A percentile compares a stretch with the other conserved stretches of the same genome.
phyloP scores from a whole-genome alignment of 495 filamentous ascomycete genomes.

The Penicillium egyptiacum region DNA sequence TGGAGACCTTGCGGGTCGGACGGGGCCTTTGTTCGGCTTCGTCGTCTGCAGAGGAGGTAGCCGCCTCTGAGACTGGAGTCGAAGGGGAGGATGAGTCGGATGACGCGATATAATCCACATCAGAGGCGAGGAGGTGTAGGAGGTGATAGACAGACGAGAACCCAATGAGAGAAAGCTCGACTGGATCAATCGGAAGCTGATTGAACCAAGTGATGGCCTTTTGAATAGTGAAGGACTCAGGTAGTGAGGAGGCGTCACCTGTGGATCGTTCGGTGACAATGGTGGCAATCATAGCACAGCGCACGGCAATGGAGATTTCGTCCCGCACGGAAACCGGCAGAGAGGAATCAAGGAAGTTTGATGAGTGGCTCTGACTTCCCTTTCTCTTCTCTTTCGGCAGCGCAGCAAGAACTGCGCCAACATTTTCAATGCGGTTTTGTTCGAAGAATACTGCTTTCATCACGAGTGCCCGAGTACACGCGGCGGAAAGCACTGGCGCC shows the following conservation, averaged over 20 bases:
- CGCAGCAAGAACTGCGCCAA: slow-evolving; percentile 49
- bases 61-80: slow-evolving; percentile 18
- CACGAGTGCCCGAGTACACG: slow-evolving; percentile 75
- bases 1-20: slow-evolving; percentile 10
- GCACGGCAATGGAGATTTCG: slow-evolving; percentile 70
- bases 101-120: slow-evolving; percentile 50
- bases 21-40: slow-evolving; percentile 36
- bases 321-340: slow-evolving; percentile 52
- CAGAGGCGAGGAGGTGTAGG: slow-evolving; percentile 55
- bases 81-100: slow-evolving; percentile 40
- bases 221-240: slow-evolving; percentile 39
- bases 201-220: slow-evolving; percentile 48
- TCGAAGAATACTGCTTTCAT: slow-evolving; percentile 56
- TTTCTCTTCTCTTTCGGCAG: slow-evolving; percentile 47
- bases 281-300: slow-evolving; percentile 77
- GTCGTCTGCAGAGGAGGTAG: slow-evolving; percentile 32
- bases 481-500: slow-evolving; percentile 77
- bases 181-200: slow-evolving; percentile 44
- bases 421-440: slow-evolving; percentile 45
- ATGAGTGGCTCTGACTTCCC: slow-evolving; percentile 28
- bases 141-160: slow-evolving; percentile 74
- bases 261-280: slow-evolving; percentile 52
- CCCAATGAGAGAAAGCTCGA: slow-evolving; percentile 68
- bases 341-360: slow-evolving; percentile 50
- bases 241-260: slow-evolving; percentile 37